A percentile compares a stretch with the other conserved stretches of the same genome.
phyloP scores from a whole-genome alignment of 2,329 filamentous ascomycete genomes.

The Metarhizium guizhouense region DNA sequence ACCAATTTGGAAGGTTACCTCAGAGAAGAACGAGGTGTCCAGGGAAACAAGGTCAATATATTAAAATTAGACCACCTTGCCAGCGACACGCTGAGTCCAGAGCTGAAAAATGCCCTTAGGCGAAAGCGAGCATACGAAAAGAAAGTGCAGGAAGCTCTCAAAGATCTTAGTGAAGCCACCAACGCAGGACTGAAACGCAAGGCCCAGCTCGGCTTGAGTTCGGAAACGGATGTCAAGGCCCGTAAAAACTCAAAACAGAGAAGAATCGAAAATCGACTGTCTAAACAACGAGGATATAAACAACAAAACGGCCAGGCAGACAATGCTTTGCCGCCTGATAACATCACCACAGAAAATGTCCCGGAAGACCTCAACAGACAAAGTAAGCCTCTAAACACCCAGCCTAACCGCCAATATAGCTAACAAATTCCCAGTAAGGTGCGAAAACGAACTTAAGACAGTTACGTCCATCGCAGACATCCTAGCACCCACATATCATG shows the following conservation, averaged over 20 bases:
- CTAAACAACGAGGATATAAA: constrained; percentile 1
- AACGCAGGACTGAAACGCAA: constrained; percentile 30
- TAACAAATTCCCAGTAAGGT: constrained; percentile 30
- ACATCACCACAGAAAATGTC: constrained; percentile 10
- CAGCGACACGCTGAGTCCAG: constrained; percentile 35
- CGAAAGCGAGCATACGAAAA: constrained; percentile 59
- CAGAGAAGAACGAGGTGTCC: constrained; percentile 45
- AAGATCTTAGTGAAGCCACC: constrained; percentile 27
- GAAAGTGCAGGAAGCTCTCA: constrained; percentile 29
- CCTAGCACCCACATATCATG: constrained; percentile 27
- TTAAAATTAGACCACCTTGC: constrained; percentile 33
- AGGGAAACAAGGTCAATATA: constrained; percentile 46
- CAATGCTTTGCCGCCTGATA: constrained; percentile 16
- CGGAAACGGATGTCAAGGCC: constrained; percentile 11
- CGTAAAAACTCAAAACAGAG: constrained; percentile 15
- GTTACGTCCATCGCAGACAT: constrained; percentile 29
- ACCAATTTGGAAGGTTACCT: constrained; percentile 63
- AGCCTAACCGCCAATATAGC: not conserved
- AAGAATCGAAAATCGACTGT: constrained; percentile 10
- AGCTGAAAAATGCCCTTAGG: constrained; percentile 47
- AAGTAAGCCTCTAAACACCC: constrained; percentile 14
- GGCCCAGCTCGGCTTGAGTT: constrained; percentile 15
- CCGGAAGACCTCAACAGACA: constrained; percentile 20
- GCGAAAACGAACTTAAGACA: constrained; percentile 31
- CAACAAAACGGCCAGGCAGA: constrained; percentile 6